Evolutionary conservation across 148 eudicot genomes (phyloP), one percentile per base, ranked within the genome.

Genomic region (Drosera capensis): DNA sequence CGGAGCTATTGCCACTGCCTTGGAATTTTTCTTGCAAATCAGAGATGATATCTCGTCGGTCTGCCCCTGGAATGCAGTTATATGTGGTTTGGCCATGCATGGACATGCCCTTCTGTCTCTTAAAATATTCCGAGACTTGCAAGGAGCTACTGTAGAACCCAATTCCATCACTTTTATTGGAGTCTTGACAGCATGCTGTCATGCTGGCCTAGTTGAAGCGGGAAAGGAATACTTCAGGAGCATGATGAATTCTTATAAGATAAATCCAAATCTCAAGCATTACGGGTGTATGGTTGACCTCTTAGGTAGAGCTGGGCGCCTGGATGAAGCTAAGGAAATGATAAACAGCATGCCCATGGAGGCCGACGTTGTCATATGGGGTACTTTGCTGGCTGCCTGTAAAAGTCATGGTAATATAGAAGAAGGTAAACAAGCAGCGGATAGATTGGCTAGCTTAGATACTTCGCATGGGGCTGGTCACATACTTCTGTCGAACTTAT

Each of bases 281-380:
- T 85, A 70, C 48, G 95, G 95, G 3, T 85, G 95, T 63, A 80
- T 80, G 83, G 74, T 86, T 46, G 95, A 86, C 49, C 76, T 86
- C 49, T 71, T 81, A 16, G 80, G 86, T 8, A 67, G 90, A 68
- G 82, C 83, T 3, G 92, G 92, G 26, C 65, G 68, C 8, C 20
- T 85, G 40, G 54, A 59, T 60, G 93, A 86, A 64, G 95, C 95
- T 1, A 86, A 75, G 47, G 74, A 75, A 18, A 44, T 86, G 42
- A 60, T 81, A 31, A 58, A 43, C 35, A 67, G 66, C 45, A 86
- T 86, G 95, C 93, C 95, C 14, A 75, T 81, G 86, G 64, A 78
- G 66, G 78, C 95, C 0, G 95, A 86, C 56, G 80, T 73, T 18
- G 75, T 86, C 25, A 73, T 81, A 59, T 86, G 95, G 95, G 93